Evolutionary conservation across 192 early-diverging fungal species (phyloP).

Genomic region (Linnemannia hyalina): DNA sequence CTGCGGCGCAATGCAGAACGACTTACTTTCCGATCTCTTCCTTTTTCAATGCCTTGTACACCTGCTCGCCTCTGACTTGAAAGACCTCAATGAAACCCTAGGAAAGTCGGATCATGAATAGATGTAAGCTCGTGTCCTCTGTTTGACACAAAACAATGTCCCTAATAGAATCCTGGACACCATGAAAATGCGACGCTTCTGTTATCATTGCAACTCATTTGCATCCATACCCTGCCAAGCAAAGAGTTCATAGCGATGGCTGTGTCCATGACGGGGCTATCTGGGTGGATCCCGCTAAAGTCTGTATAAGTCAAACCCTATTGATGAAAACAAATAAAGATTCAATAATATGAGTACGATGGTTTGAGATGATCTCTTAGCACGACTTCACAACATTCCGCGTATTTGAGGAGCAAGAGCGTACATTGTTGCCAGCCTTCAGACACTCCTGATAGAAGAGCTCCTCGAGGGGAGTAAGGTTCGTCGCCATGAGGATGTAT

Average conservation of each 20-base stretch:
- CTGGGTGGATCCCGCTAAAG: constrained; percentile 20
- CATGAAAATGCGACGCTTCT: neutral
- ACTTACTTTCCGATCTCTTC: constrained; percentile 47
- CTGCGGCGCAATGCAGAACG: neutral
- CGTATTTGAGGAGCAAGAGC: neutral
- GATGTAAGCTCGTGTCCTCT: neutral
- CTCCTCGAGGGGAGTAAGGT: constrained; percentile 14
- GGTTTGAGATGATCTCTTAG: too few relatives aligned
- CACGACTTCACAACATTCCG: neutral
- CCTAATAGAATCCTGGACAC: neutral
- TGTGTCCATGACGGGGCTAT: constrained; percentile 8
- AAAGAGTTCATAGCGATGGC: constrained; percentile 33
- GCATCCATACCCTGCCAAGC: constrained; percentile 29
- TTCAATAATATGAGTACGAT: neutral
- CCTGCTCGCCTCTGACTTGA: constrained; percentile 38
- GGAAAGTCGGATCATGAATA: neutral
- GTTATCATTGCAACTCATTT: neutral
- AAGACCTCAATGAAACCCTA: constrained; percentile 49
- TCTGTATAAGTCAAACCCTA: constrained; percentile 39
- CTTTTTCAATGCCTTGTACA: constrained; percentile 49
- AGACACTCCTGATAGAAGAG: constrained; percentile 38
- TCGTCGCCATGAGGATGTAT: neutral
- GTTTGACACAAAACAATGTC: neutral
- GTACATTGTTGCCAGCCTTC: constrained; percentile 22
- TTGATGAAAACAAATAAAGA: neutral